Evolutionary conservation across 1,284 basidiomycete genomes (phyloP).

Genomic region (Sanghuangporus weigelae): DNA sequence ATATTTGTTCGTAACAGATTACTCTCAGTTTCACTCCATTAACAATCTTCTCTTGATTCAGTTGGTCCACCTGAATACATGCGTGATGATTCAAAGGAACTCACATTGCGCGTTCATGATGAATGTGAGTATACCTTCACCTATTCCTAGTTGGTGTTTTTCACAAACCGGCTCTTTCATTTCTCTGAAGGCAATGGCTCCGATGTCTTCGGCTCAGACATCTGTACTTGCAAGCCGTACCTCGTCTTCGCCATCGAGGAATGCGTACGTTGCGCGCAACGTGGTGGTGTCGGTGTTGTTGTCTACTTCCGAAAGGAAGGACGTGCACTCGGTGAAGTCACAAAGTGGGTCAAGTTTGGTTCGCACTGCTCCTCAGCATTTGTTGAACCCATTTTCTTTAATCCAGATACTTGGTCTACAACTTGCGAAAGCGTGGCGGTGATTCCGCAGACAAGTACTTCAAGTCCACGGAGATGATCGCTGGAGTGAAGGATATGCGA

Average conservation of each 20-base stretch:
- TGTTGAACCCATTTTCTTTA: not conserved
- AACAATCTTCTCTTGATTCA: conserved; percentile 25
- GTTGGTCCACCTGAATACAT: conserved; percentile 81
- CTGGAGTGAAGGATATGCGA: conserved; percentile 94
- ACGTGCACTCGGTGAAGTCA: conserved; percentile 88
- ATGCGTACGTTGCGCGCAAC: conserved; percentile 81
- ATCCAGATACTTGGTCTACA: conserved; percentile 84
- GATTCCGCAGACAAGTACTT: conserved; percentile 94
- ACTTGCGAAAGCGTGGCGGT: conserved; percentile 90
- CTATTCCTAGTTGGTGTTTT: not conserved
- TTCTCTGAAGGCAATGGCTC: conserved; percentile 62
- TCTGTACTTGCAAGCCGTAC: conserved; percentile 95
- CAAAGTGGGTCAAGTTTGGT: conserved; percentile 51
- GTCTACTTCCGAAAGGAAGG: conserved; percentile 96
- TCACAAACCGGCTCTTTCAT: conserved; percentile 1
- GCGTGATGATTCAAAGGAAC: conserved; percentile 75
- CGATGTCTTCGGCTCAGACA: conserved; percentile 88
- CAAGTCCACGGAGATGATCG: conserved; percentile 88
- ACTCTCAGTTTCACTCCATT: conserved; percentile 10
- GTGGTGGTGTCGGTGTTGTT: conserved; percentile 87
- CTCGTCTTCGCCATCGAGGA: conserved; percentile 92
- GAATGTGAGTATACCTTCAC: conserved; percentile 59
- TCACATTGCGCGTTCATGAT: conserved; percentile 92
- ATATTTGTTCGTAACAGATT: conserved; percentile 63
- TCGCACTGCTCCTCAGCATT: not conserved